These are phyloP conservation scores for Arxiozyma slooffiae DNA, from an alignment of 1,139 yeast genomes.

Conservation along the genomic window DNA sequence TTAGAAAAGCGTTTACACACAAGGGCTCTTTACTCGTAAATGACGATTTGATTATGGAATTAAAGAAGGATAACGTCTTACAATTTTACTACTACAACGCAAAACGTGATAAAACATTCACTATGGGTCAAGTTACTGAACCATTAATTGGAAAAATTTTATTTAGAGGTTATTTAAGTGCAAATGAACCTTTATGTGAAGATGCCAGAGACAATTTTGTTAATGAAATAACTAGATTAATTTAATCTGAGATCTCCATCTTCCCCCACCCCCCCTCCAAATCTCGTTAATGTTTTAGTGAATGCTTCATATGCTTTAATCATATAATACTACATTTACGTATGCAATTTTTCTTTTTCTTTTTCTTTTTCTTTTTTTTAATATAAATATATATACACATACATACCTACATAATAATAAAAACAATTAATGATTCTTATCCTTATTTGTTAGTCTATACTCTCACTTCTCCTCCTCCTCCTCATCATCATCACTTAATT, in stretches of 20 bases:
- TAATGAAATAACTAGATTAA: conserved; percentile 10
- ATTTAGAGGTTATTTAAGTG: conserved; percentile 51
- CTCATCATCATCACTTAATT: conserved; percentile 34
- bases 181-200: conserved; percentile 45
- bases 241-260: background rate
- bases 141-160: conserved; percentile 46
- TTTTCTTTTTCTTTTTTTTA: background rate
- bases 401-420: too few relatives aligned
- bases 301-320: too few relatives aligned
- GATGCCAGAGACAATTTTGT: conserved; percentile 30
- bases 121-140: conserved; percentile 41
- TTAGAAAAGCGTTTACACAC: conserved; percentile 42
- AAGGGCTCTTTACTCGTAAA: conserved; percentile 58
- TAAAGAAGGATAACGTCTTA: conserved; percentile 38
- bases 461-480: background rate
- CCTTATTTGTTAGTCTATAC: background rate
- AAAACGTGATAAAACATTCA: conserved; percentile 25
- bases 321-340: too few relatives aligned
- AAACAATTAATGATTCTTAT: too few relatives aligned
- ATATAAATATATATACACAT: background rate
- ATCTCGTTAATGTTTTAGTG: too few relatives aligned
- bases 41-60: conserved; percentile 45
- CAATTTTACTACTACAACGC: conserved; percentile 37
- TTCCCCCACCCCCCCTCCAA: too few relatives aligned
- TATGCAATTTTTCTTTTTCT: too few relatives aligned